phyloP scores from a whole-genome alignment of 208 protist species.

The Endotrypanum monterogeii region DNA sequence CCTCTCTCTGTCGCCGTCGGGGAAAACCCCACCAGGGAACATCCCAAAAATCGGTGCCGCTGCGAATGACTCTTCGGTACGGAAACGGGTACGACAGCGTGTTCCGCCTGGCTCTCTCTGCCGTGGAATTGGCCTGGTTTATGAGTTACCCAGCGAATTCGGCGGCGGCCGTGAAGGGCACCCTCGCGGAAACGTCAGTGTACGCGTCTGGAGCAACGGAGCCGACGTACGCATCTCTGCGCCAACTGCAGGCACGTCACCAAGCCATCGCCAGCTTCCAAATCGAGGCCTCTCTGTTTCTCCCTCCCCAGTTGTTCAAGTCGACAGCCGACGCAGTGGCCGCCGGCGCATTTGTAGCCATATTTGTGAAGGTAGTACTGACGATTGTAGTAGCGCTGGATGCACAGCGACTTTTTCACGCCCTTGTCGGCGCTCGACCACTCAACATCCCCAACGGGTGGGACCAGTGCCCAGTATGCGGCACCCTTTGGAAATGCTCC shows the following conservation, averaged over 20 bases:
- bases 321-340: slow-evolving; percentile 14
- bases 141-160: slow-evolving; percentile 37
- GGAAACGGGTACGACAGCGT: slow-evolving; percentile 59
- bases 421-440: slow-evolving; percentile 57
- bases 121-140: slow-evolving; percentile 57
- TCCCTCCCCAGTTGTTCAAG: slow-evolving; percentile 36
- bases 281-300: slow-evolving; percentile 27
- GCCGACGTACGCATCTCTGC: slow-evolving; percentile 29
- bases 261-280: slow-evolving; percentile 35
- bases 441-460: slow-evolving; percentile 59
- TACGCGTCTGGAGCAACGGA: slow-evolving; percentile 2
- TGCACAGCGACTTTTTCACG: slow-evolving; percentile 67
- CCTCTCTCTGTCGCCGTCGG: slow-evolving; percentile 15
- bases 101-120: slow-evolving; percentile 38
- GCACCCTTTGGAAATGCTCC: slow-evolving; percentile 42
- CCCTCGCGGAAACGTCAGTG: not conserved
- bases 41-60: slow-evolving; percentile 24
- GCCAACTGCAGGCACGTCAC: slow-evolving; percentile 23
- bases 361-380: slow-evolving; percentile 46
- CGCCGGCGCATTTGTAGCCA: slow-evolving; percentile 20
- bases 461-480: slow-evolving; percentile 68
- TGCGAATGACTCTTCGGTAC: slow-evolving; percentile 42
- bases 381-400: slow-evolving; percentile 42
- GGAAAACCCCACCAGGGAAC: slow-evolving; percentile 11
- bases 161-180: slow-evolving; percentile 14